Evolutionary conservation across 768 basidiomycete species (phyloP).

Genomic region (Leccinum fibrillosum): DNA sequence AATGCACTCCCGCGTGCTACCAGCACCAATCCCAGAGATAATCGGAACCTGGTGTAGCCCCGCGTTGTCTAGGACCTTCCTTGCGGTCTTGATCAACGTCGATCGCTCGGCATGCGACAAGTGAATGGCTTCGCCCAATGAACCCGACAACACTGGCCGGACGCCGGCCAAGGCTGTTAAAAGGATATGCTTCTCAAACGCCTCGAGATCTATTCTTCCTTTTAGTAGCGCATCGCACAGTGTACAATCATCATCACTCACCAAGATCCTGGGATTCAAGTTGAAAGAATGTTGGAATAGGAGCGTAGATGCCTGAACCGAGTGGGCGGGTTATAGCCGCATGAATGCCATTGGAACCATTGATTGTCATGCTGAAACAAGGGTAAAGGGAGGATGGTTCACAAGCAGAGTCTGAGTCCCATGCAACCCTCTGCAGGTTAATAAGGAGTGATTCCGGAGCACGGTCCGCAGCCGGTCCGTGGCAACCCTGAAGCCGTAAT

Average conservation of each 20-base stretch:
- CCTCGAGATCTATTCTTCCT: constrained; percentile 47
- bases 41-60: constrained; percentile 60
- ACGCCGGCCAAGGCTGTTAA: constrained; percentile 65
- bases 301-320: constrained; percentile 76
- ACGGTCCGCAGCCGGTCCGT: constrained; percentile 17
- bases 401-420: neutral
- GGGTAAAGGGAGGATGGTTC: neutral
- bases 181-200: constrained; percentile 67
- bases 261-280: constrained; percentile 78
- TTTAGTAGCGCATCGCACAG: constrained; percentile 7
- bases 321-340: constrained; percentile 48
- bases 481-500: neutral
- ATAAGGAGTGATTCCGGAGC: constrained; percentile 2
- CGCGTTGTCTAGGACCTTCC: constrained; percentile 67
- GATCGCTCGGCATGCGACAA: constrained; percentile 64
- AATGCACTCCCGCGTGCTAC: constrained; percentile 81
- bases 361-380: constrained; percentile 36
- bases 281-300: constrained; percentile 84
- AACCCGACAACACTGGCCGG: constrained; percentile 69
- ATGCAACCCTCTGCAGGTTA: neutral
- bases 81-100: constrained; percentile 59
- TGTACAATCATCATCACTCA: constrained; percentile 33
- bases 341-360: constrained; percentile 22
- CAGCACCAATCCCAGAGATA: constrained; percentile 80
- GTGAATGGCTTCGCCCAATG: constrained; percentile 86